phyloP scores from a whole-genome alignment of 495 filamentous ascomycete genomes.

The Letharia columbiana region DNA sequence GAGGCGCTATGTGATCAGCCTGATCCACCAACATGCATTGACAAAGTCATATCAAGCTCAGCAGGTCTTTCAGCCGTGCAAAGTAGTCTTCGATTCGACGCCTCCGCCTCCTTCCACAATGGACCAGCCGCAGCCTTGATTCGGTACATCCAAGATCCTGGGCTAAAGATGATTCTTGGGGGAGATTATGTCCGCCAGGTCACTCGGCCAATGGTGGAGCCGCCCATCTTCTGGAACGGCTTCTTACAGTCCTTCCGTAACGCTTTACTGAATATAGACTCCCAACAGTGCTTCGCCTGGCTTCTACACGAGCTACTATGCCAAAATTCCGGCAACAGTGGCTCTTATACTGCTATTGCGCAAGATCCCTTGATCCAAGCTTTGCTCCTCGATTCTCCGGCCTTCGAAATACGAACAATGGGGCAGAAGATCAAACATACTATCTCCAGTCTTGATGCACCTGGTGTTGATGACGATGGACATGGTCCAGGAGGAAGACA shows the following conservation, averaged over 20 bases:
- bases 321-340: not conserved
- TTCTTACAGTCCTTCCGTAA: conserved; percentile 39
- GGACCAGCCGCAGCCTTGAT: conserved; percentile 28
- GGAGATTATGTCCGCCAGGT: conserved; percentile 49
- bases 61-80: conserved; percentile 42
- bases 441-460: conserved; percentile 27
- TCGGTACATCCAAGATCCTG: conserved; percentile 25
- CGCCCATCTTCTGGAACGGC: conserved; percentile 53
- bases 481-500: conserved; percentile 59
- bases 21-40: conserved; percentile 43
- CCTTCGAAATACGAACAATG: conserved; percentile 27
- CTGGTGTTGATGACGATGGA: conserved; percentile 8
- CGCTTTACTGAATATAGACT: conserved; percentile 32
- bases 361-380: conserved; percentile 27
- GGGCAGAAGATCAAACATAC: conserved; percentile 42
- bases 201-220: conserved; percentile 45
- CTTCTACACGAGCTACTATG: conserved; percentile 48
- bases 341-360: conserved; percentile 20
- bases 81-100: conserved; percentile 40
- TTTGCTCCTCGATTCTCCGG: conserved; percentile 29
- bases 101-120: conserved; percentile 46
- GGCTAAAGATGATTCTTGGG: conserved; percentile 44
- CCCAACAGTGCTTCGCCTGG: conserved; percentile 48
- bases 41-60: conserved; percentile 45
- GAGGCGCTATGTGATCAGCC: conserved; percentile 48